Conservation (phyloP, 2,329 filamentous ascomycete species). For the Grosmannia huntii region DNA sequence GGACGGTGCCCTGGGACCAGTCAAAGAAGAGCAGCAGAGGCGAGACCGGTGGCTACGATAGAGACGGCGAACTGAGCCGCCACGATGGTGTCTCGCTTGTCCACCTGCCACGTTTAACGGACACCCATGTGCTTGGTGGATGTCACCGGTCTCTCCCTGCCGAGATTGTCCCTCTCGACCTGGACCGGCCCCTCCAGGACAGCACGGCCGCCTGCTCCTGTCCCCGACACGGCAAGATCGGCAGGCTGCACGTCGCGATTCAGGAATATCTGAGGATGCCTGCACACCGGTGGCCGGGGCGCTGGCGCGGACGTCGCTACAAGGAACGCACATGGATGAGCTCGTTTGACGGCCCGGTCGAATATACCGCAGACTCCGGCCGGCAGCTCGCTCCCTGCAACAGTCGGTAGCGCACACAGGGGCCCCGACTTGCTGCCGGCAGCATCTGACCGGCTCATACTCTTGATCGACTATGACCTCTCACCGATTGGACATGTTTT, state of each 20-base stretch:
- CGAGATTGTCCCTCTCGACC: conserved; percentile 1
- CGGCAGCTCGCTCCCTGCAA: not conserved
- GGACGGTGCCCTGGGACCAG: not conserved
- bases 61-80: no score
- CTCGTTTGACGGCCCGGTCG: conserved; percentile 2
- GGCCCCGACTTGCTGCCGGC: not conserved
- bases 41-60: not conserved
- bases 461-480: not conserved
- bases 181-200: not conserved
- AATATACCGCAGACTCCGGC: not conserved
- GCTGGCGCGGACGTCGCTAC: not conserved
- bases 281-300: not conserved
- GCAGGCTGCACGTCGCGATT: not conserved
- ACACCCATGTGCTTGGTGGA: not conserved
- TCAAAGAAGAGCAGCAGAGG: not conserved
- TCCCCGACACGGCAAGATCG: not conserved
- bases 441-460: not conserved
- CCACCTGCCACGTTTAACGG: not conserved
- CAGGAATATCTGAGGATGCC: not conserved
- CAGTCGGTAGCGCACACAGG: not conserved
- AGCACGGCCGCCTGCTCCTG: not conserved
- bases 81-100: no score
- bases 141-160: not conserved
- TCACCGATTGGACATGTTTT: not conserved
- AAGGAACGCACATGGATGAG: conserved; percentile 5